Percentiles rank a stretch among this genome's conserved stretches.
Conservation (phyloP, 2,329 filamentous ascomycete genomes). For the Ascosphaera apis region DNA sequence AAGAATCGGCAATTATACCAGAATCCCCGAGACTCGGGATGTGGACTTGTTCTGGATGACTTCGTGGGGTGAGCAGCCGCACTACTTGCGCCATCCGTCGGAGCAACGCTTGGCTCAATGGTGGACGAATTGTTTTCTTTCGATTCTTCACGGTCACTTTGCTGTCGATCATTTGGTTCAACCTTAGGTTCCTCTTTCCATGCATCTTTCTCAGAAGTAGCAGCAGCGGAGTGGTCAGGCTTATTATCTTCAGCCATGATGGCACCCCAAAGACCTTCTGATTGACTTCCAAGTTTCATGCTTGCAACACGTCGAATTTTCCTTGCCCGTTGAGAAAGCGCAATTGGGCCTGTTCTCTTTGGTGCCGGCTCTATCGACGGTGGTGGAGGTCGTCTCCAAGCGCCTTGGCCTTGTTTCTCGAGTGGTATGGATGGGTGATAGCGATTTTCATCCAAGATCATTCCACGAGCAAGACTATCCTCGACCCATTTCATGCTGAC, state of each 20-base stretch:
- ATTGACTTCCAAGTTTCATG: conserved; percentile 57
- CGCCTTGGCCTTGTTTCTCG: conserved; percentile 52
- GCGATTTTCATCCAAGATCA: conserved; percentile 70
- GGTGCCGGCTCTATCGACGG: conserved; percentile 11
- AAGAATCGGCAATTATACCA: conserved; percentile 31
- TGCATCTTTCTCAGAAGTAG: background rate
- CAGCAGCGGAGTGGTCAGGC: background rate
- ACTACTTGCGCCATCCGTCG: conserved; percentile 5
- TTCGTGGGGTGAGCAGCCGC: conserved; percentile 5
- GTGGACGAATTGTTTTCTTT: background rate
- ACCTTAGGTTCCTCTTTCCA: background rate
- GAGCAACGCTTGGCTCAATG: background rate
- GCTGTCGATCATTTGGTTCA: background rate
- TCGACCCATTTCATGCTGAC: conserved; percentile 70
- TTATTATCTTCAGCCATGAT: conserved; percentile 35
- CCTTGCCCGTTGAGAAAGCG: conserved; percentile 36
- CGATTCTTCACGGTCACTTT: background rate
- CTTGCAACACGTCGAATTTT: conserved; percentile 79
- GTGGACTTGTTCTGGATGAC: conserved; percentile 8
- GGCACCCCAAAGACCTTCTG: conserved; percentile 71
- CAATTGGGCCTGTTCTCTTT: background rate
- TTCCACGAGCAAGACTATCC: conserved; percentile 61
- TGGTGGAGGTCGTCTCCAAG: conserved; percentile 37
- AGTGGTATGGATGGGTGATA: conserved; percentile 53
- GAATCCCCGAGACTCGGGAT: conserved; percentile 20